phyloP scores from a whole-genome alignment of 192 early-diverging fungal genomes.

The Backusella mclennaniae region DNA sequence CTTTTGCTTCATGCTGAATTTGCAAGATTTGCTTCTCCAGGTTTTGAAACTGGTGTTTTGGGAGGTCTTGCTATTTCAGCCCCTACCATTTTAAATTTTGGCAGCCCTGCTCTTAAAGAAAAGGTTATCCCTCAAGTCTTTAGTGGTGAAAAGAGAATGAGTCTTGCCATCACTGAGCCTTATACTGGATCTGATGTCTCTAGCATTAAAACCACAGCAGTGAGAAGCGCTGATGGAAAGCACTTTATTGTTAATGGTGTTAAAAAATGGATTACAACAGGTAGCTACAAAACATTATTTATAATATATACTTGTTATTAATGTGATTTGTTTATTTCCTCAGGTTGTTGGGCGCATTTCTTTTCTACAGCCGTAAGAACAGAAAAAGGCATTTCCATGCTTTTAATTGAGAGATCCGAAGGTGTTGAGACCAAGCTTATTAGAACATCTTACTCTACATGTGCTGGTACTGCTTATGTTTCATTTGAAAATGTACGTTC shows the following conservation, averaged over 20 bases:
- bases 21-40: constrained; percentile 70
- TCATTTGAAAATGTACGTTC: constrained; percentile 55
- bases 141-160: constrained; percentile 74
- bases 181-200: constrained; percentile 77
- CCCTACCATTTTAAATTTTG: constrained; percentile 78
- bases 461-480: constrained; percentile 65
- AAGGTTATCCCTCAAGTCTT: constrained; percentile 60
- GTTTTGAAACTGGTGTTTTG: constrained; percentile 69
- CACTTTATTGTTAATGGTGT: constrained; percentile 82
- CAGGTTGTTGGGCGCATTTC: constrained; percentile 19
- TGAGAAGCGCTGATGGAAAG: constrained; percentile 62
- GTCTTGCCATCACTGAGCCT: constrained; percentile 82
- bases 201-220: constrained; percentile 67
- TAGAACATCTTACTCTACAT: constrained; percentile 63
- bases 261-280: constrained; percentile 85
- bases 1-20: constrained; percentile 69
- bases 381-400: constrained; percentile 59
- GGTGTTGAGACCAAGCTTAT: constrained; percentile 63
- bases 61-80: constrained; percentile 71
- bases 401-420: constrained; percentile 62
- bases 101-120: constrained; percentile 60
- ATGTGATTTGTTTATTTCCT: constrained; percentile 45
- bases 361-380: constrained; percentile 35
- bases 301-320: constrained; percentile 67
- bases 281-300: constrained; percentile 28